Evolutionary conservation across 148 eudicot genomes (phyloP).

Genomic region (Rhododendron ovatum): DNA sequence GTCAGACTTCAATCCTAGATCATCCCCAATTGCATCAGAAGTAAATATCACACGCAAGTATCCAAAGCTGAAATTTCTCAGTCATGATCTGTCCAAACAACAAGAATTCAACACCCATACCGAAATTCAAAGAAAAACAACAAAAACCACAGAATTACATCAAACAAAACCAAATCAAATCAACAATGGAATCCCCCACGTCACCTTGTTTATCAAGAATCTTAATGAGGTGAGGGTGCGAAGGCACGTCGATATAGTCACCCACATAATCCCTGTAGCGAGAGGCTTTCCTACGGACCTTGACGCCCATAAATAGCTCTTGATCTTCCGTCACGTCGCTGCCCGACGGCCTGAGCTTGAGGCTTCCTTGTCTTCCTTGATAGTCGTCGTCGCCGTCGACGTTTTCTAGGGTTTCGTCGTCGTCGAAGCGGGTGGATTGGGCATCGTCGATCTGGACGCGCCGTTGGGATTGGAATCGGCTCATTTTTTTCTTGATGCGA

Average conservation of each 20-base stretch:
- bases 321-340: slow-evolving; percentile 37
- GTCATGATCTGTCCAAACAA: background rate
- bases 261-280: slow-evolving; percentile 50
- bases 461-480: slow-evolving; percentile 20
- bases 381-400: slow-evolving; percentile 1
- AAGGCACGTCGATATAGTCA: slow-evolving; percentile 64
- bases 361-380: slow-evolving; percentile 14
- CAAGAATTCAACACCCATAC: background rate
- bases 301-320: slow-evolving; percentile 70
- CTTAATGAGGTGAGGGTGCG: slow-evolving; percentile 56
- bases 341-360: slow-evolving; percentile 21
- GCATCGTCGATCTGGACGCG: slow-evolving; percentile 33
- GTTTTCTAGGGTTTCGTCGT: slow-evolving; percentile 18
- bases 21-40: background rate
- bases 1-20: background rate
- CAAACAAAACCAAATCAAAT: background rate
- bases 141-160: background rate
- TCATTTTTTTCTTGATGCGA: slow-evolving; percentile 9
- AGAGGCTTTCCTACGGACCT: slow-evolving; percentile 59
- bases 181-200: background rate
- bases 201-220: slow-evolving; percentile 85
- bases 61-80: background rate
- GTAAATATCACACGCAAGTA: background rate
- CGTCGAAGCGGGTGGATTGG: slow-evolving; percentile 18
- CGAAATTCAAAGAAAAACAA: background rate